A percentile compares a stretch with the other conserved stretches of the same genome.
These are phyloP conservation scores for Corylus avellana DNA, from an alignment of 306 rosid species.

Conservation along the genomic window DNA sequence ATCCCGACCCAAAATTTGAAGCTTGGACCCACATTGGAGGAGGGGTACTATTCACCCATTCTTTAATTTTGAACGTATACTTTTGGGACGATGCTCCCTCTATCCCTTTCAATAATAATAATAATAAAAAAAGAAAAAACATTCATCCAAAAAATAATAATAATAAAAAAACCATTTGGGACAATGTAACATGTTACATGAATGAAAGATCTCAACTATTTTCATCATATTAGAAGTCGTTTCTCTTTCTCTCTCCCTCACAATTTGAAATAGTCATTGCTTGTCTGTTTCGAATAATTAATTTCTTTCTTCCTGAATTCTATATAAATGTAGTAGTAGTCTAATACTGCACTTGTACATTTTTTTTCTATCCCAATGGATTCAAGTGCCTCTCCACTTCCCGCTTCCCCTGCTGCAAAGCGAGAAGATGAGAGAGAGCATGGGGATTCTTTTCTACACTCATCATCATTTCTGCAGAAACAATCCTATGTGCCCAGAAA, in stretches of 20 bases:
- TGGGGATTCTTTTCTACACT: constrained; percentile 27
- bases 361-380: constrained; percentile 22
- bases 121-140: no score
- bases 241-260: not conserved
- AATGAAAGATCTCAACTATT: not conserved
- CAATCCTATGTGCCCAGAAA: constrained; percentile 36
- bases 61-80: no score
- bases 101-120: no score
- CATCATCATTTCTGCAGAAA: constrained; percentile 23
- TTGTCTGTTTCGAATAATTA: not conserved
- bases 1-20: no score
- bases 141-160: no score
- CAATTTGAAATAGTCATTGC: not conserved
- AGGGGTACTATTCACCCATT: no score
- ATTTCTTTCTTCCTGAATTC: not conserved
- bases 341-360: not conserved
- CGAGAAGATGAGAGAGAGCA: constrained; percentile 13
- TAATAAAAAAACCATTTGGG: no score
- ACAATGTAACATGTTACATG: no score
- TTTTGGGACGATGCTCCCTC: no score
- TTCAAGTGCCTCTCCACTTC: constrained; percentile 14
- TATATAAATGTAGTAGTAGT: not conserved
- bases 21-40: no score
- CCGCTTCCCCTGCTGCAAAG: constrained; percentile 8
- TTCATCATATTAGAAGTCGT: not conserved